Conservation (phyloP, 2,329 filamentous ascomycete genomes). For the Paramyrothecium sp. region DNA sequence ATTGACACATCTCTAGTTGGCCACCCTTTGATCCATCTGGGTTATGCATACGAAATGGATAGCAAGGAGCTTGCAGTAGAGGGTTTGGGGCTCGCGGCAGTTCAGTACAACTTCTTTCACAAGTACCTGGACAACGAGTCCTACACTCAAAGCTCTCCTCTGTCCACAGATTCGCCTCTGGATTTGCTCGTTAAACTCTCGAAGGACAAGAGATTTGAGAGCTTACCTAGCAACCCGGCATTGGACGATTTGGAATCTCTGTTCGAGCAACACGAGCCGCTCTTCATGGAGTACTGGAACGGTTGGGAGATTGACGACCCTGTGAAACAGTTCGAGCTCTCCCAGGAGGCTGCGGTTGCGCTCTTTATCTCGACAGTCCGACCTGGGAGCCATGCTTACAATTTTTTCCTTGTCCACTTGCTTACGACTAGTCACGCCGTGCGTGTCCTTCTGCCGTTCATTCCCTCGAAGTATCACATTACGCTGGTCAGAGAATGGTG, state of each 20-base stretch:
- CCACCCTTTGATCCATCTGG: constrained; percentile 90
- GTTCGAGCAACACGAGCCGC: constrained; percentile 66
- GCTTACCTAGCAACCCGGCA: constrained; percentile 58
- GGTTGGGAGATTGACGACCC: constrained; percentile 74
- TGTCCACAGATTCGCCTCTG: constrained; percentile 60
- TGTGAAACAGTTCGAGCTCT: constrained; percentile 71
- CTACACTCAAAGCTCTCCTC: constrained; percentile 64
- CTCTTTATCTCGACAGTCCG: constrained; percentile 61
- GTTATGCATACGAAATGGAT: constrained; percentile 88
- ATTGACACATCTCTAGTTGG: constrained; percentile 56
- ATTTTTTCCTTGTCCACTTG: constrained; percentile 80
- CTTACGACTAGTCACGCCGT: constrained; percentile 86
- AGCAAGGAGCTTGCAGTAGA: constrained; percentile 87
- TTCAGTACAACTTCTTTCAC: constrained; percentile 59
- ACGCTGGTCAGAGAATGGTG: constrained; percentile 83
- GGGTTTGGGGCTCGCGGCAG: constrained; percentile 68
- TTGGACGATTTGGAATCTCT: constrained; percentile 64
- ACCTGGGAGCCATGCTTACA: constrained; percentile 63
- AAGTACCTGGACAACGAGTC: constrained; percentile 70
- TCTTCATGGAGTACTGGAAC: constrained; percentile 87
- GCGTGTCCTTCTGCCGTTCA: constrained; percentile 75
- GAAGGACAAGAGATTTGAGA: constrained; percentile 68
- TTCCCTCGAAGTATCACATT: constrained; percentile 72
- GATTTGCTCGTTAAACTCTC: constrained; percentile 71
- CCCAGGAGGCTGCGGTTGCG: constrained; percentile 60